A percentile compares a stretch with the other conserved stretches of the same genome.
Evolutionary conservation across 306 rosid species (phyloP).

Genomic region (Citrullus amarus): DNA sequence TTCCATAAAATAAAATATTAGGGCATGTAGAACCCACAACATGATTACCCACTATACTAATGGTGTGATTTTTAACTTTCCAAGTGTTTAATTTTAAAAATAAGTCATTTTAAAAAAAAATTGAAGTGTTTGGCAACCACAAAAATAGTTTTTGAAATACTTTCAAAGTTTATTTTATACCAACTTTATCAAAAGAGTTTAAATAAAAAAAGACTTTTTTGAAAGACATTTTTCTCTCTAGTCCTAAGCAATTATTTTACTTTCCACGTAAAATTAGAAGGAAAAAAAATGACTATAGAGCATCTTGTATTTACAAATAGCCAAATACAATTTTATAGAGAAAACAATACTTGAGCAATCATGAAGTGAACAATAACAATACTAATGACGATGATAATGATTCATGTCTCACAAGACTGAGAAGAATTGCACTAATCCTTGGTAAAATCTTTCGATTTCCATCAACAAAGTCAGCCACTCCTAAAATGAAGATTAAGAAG

Average conservation of each 20-base stretch:
- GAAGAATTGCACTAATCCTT: slow-evolving; percentile 51
- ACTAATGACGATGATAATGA: slow-evolving; percentile 1
- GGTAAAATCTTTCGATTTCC: slow-evolving; percentile 55
- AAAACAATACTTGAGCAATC: not conserved
- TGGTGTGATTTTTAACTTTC: no score
- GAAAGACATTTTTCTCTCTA: no score
- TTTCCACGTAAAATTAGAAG: not conserved
- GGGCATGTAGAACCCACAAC: not conserved
- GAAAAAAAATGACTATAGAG: not conserved
- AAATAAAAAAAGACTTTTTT: no score
- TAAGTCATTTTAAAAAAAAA: no score
- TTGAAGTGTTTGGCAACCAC: no score
- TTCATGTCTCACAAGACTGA: slow-evolving; percentile 51
- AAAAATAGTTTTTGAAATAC: no score
- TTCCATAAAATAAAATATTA: not conserved
- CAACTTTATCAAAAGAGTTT: no score
- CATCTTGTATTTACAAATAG: not conserved
- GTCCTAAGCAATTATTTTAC: not conserved
- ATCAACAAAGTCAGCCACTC: slow-evolving; percentile 67
- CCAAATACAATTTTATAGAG: not conserved
- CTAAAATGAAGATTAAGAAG: slow-evolving; percentile 29
- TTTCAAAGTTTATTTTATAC: no score
- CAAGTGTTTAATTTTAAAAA: no score
- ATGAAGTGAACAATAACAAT: not conserved
- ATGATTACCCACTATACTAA: no score